Conservation (phyloP, 1,284 basidiomycete genomes). For the Bondarzewia mesenterica region DNA sequence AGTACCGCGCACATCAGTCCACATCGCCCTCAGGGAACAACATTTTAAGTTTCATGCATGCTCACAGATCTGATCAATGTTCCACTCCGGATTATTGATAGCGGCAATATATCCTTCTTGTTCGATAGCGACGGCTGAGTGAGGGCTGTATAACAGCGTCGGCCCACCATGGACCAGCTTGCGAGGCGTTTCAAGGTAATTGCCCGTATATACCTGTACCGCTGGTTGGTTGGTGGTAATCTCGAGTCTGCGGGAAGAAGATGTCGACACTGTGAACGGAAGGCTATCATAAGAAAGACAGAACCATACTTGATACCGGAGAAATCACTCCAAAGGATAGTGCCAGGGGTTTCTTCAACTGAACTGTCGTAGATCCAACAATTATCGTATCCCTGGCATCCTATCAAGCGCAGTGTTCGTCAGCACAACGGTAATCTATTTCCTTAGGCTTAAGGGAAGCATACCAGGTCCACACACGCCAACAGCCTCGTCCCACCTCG, state of each 20-base stretch:
- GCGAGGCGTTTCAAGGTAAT: slow-evolving; percentile 35
- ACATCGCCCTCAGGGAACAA: not conserved
- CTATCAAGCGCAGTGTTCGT: slow-evolving; percentile 1
- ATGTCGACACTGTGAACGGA: not conserved
- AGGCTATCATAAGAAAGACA: slow-evolving; percentile 4
- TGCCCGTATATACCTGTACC: slow-evolving; percentile 40
- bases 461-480: slow-evolving; percentile 31
- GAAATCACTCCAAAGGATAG: slow-evolving; percentile 31
- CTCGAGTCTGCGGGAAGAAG: slow-evolving; percentile 30
- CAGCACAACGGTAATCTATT: not conserved
- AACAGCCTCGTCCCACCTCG: slow-evolving; percentile 32
- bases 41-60: slow-evolving; percentile 3
- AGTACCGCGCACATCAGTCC: not conserved
- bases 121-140: slow-evolving; percentile 46
- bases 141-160: slow-evolving; percentile 31
- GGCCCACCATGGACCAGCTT: slow-evolving; percentile 46
- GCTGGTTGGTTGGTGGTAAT: slow-evolving; percentile 44
- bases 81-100: slow-evolving; percentile 48
- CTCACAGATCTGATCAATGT: slow-evolving; percentile 44
- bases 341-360: slow-evolving; percentile 13
- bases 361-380: slow-evolving; percentile 38
- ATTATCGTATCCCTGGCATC: slow-evolving; percentile 35
- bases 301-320: slow-evolving; percentile 41
- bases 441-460: slow-evolving; percentile 1
- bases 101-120: slow-evolving; percentile 48